These are phyloP conservation scores for Coemansia javaensis DNA, from an alignment of 192 early-diverging fungal species.

Conservation along the genomic window DNA sequence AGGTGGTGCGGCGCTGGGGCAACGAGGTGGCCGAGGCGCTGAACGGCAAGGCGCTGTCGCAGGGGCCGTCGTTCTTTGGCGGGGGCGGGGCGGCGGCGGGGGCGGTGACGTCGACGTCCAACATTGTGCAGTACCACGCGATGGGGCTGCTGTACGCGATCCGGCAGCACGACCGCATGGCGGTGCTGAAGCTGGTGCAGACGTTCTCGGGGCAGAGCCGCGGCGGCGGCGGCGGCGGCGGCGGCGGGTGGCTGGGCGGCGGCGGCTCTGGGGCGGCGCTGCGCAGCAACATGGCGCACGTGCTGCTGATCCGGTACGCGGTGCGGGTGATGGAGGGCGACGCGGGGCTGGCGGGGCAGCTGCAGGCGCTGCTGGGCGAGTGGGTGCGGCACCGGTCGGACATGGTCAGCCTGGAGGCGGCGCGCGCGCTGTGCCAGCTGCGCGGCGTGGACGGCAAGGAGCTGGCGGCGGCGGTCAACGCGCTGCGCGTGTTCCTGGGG, in stretches of 20 bases:
- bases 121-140: constrained; percentile 97
- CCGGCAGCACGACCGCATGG: constrained; percentile 96
- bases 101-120: constrained; percentile 60
- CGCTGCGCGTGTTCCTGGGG: constrained; percentile 88
- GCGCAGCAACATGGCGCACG: constrained; percentile 82
- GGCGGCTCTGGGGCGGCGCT: constrained; percentile 56
- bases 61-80: constrained; percentile 50
- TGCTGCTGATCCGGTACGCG: constrained; percentile 89
- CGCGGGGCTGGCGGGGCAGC: constrained; percentile 49
- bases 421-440: constrained; percentile 92
- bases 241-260: constrained; percentile 55
- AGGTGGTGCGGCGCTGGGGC: constrained; percentile 93
- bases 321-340: constrained; percentile 82
- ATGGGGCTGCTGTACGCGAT: constrained; percentile 92
- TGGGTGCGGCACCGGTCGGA: constrained; percentile 94
- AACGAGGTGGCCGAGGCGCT: constrained; percentile 96
- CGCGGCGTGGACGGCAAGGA: constrained; percentile 76
- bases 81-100: constrained; percentile 12
- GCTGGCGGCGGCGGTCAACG: constrained; percentile 87
- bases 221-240: constrained; percentile 28
- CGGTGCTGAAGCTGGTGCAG: constrained; percentile 93
- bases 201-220: constrained; percentile 60
- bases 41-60: constrained; percentile 67
- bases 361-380: constrained; percentile 83
- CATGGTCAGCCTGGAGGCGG: constrained; percentile 97